Evolutionary conservation across 371 early-diverging fungal genomes (phyloP).

Genomic region (Mucor indicus): DNA sequence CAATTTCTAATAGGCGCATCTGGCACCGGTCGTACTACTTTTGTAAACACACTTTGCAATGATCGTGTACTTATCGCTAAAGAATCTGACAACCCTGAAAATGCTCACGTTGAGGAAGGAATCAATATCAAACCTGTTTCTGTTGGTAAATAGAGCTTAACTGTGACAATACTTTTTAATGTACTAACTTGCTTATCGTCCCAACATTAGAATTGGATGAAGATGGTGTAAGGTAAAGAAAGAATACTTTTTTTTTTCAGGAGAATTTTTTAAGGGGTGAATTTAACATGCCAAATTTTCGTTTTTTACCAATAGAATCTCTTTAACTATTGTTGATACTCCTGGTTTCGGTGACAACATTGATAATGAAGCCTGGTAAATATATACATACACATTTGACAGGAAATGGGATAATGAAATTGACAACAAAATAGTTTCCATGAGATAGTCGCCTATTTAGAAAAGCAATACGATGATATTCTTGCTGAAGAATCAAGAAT

Average conservation of each 20-base stretch:
- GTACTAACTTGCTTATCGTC: neutral
- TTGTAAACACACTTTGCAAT: constrained; percentile 96
- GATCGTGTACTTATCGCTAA: constrained; percentile 66
- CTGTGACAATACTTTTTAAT: neutral
- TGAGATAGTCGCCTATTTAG: constrained; percentile 91
- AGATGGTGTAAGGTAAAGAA: constrained; percentile 81
- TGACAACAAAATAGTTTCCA: constrained; percentile 52
- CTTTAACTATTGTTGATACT: constrained; percentile 89
- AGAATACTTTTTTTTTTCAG: neutral
- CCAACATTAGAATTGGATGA: constrained; percentile 84
- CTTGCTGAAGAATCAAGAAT: constrained; percentile 92
- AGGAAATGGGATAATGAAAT: neutral
- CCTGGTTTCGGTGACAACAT: constrained; percentile 96
- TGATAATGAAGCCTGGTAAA: constrained; percentile 74
- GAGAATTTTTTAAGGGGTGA: neutral
- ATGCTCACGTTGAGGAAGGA: constrained; percentile 89
- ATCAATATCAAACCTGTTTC: constrained; percentile 83
- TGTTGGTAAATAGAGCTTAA: constrained; percentile 42
- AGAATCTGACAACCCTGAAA: constrained; percentile 76
- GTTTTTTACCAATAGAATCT: constrained; percentile 32
- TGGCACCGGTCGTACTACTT: constrained; percentile 97
- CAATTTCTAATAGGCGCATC: constrained; percentile 66
- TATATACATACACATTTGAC: neutral
- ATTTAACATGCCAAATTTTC: neutral
- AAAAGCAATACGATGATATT: constrained; percentile 93